Evolutionary conservation across 2,329 filamentous ascomycete species (phyloP).

Genomic region (Spiromastix sp.): DNA sequence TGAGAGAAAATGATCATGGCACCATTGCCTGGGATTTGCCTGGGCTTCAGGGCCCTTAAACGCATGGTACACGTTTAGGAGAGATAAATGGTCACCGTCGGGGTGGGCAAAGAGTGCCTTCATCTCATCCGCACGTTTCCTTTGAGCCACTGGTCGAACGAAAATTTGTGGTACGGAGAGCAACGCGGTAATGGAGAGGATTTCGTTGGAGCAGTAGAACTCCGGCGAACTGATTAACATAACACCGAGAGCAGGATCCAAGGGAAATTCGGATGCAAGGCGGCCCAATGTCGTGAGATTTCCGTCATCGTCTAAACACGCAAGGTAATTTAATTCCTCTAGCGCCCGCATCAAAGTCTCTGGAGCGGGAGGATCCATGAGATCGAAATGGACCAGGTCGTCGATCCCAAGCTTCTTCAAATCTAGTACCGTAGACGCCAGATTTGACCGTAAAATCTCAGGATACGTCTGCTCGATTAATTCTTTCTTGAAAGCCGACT

Average conservation of each 20-base stretch:
- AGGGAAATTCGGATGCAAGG: conserved; percentile 85
- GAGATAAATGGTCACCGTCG: conserved; percentile 89
- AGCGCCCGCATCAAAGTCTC: conserved; percentile 97
- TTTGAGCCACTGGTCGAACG: conserved; percentile 70
- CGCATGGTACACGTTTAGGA: conserved; percentile 95
- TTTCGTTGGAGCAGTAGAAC: conserved; percentile 98
- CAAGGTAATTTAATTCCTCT: conserved; percentile 94
- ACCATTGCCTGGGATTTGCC: conserved; percentile 78
- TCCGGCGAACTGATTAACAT: conserved; percentile 97
- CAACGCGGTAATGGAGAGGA: conserved; percentile 85
- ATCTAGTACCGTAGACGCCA: conserved; percentile 89
- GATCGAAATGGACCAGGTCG: conserved; percentile 93
- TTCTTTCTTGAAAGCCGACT: conserved; percentile 93
- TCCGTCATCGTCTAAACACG: conserved; percentile 92
- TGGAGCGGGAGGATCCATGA: conserved; percentile 96
- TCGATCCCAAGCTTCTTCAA: conserved; percentile 94
- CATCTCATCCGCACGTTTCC: conserved; percentile 94
- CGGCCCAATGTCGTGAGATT: conserved; percentile 78
- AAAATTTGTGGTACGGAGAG: conserved; percentile 93
- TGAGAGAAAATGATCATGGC: conserved; percentile 91
- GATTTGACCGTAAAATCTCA: conserved; percentile 87
- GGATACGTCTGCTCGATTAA: conserved; percentile 96
- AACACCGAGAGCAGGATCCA: conserved; percentile 87
- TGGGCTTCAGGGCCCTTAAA: conserved; percentile 70
- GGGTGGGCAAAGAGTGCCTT: conserved; percentile 86